Base-by-base conservation (phyloP, 202 grass and related monocot species). In the Setaria viridis region DNA sequence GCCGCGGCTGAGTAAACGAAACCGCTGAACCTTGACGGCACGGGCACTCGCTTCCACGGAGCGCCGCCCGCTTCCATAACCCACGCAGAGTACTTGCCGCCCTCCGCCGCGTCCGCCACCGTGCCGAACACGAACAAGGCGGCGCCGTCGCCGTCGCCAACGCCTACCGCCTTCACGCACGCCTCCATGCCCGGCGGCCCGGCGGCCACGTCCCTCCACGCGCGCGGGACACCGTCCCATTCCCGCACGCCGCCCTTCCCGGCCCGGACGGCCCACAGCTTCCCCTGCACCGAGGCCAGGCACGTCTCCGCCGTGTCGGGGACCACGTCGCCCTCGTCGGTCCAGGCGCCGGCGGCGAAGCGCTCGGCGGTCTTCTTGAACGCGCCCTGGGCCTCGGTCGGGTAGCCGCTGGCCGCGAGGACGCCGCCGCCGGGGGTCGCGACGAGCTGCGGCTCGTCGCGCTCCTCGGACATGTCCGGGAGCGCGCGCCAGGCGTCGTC, bases 391-490 rank as follows among this genome's bases (percentile, higher is more conserved):
- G 85, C 90, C 0, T 86, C 86, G 8, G 92, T 97, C 15, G 87
- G 16, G 80, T 97, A 97, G 1, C 92, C 95, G 73, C 95, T 81
- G 10, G 91, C 76, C 4, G 85, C 95, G 67, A 87, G 49, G 56
- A 97, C 76, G 20, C 42, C 51, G 20, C 86, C 81, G 2, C 42
- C 39, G 0, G 35, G 33, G 11, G 74, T 6, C 64, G 80, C 72
- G 33, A 89, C 70, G 21, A 93, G 88, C 48, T 84, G 87, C 45
- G 92, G 91, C 76, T 97, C 92, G 84, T 97, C 95, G 67, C 92
- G 77, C 89, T 91, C 92, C 68, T 85, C 85, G 59, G 85, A 55
- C 95, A 97, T 97, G 86, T 93, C 85, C 16, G 92, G 92, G 63
- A 97, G 76, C 17, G 84, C 66, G 60, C 58, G 75, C 92, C 92